phyloP scores from a whole-genome alignment of 2,329 filamentous ascomycete species.

The Trichoderma sp. region DNA sequence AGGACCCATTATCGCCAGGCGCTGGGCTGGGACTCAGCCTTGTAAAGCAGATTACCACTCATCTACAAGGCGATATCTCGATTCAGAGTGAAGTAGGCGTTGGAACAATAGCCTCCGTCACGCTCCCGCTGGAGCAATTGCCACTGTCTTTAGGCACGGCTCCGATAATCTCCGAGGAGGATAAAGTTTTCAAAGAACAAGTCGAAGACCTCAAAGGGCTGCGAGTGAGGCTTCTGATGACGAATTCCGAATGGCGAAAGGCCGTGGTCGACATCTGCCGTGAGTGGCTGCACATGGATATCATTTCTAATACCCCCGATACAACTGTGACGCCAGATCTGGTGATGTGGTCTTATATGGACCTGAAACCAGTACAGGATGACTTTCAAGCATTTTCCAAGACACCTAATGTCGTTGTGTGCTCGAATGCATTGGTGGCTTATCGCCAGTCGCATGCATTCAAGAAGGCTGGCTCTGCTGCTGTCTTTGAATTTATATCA shows the following conservation, averaged over 20 bases:
- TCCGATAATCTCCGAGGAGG: conserved; percentile 28
- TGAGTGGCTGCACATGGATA: conserved; percentile 41
- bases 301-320: conserved; percentile 32
- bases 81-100: conserved; percentile 52
- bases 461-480: conserved; percentile 31
- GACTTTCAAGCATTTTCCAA: conserved; percentile 17
- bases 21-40: conserved; percentile 69
- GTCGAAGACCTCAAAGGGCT: conserved; percentile 39
- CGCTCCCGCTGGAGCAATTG: conserved; percentile 16
- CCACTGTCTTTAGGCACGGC: background rate
- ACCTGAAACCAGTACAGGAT: conserved; percentile 20
- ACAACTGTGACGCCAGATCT: conserved; percentile 34
- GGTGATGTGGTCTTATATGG: conserved; percentile 34
- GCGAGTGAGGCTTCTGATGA: conserved; percentile 36
- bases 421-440: conserved; percentile 38
- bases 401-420: conserved; percentile 40
- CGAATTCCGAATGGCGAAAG: conserved; percentile 27
- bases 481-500: conserved; percentile 44
- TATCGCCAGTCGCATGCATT: conserved; percentile 34
- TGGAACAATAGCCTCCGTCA: conserved; percentile 38
- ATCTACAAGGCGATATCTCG: conserved; percentile 61
- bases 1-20: conserved; percentile 62
- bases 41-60: conserved; percentile 61
- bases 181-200: conserved; percentile 38
- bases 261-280: conserved; percentile 38